phyloP scores from a whole-genome alignment of 2,329 filamentous ascomycete genomes.

The Thermothelomyces thermophilus region DNA sequence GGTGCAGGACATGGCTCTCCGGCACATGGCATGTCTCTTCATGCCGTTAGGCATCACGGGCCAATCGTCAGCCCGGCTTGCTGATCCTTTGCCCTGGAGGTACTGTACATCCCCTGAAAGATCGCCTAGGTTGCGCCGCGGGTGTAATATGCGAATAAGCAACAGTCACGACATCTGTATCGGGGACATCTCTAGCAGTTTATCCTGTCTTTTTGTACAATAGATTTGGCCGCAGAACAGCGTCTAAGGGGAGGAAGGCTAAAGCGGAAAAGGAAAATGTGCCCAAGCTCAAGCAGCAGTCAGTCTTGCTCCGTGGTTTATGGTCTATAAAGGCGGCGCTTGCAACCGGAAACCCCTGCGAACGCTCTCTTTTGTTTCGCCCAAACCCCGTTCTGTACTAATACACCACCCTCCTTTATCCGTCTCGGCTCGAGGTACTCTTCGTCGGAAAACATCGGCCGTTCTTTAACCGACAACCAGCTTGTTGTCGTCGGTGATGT shows the following conservation, averaged over 20 bases:
- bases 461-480: slow-evolving; percentile 80
- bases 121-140: neutral
- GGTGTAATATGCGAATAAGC: neutral
- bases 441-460: neutral
- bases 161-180: neutral
- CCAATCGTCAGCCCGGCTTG: too few relatives aligned
- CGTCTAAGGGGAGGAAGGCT: slow-evolving; percentile 7
- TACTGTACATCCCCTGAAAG: neutral
- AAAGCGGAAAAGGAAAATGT: slow-evolving; percentile 2
- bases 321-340: slow-evolving; percentile 15
- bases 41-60: neutral
- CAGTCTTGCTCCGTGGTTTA: slow-evolving; percentile 19
- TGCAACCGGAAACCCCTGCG: slow-evolving; percentile 12
- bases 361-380: slow-evolving; percentile 13
- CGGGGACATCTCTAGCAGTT: neutral
- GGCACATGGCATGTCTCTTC: neutral
- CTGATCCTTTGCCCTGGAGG: too few relatives aligned
- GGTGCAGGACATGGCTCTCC: neutral
- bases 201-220: slow-evolving; percentile 15
- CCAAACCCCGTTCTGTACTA: slow-evolving; percentile 14
- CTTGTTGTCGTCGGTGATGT: slow-evolving; percentile 83
- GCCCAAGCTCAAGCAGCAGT: slow-evolving; percentile 16
- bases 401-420: slow-evolving; percentile 9
- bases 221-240: slow-evolving; percentile 7
- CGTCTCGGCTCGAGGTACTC: slow-evolving; percentile 1